A percentile compares a stretch with the other conserved stretches of the same genome.
These are phyloP conservation scores for Malus asiatica DNA, from an alignment of 306 rosid genomes.

Conservation along the genomic window DNA sequence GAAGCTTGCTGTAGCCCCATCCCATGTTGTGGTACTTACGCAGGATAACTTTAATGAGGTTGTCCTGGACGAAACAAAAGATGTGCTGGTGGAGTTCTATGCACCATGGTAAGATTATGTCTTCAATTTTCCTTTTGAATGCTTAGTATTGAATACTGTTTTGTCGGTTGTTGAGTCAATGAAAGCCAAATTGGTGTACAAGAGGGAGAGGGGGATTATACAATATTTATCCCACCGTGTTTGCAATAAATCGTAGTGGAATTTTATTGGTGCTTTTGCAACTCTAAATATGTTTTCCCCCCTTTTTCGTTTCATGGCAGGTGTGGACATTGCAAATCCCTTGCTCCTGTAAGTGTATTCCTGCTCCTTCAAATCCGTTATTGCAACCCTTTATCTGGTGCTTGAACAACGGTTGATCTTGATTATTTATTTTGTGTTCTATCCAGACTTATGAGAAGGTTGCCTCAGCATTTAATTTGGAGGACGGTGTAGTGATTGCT, in stretches of 20 bases:
- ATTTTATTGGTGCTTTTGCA: background rate
- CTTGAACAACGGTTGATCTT: slow-evolving; percentile 10
- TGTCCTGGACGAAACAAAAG: slow-evolving; percentile 70
- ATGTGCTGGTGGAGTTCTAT: slow-evolving; percentile 89
- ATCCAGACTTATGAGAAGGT: slow-evolving; percentile 73
- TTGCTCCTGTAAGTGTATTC: slow-evolving; percentile 71
- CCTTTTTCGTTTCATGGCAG: slow-evolving; percentile 28
- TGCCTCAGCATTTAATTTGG: slow-evolving; percentile 67
- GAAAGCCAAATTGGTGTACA: background rate
- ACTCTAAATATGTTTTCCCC: background rate
- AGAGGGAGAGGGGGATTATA: background rate
- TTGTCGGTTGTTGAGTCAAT: background rate
- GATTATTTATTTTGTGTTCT: slow-evolving; percentile 10
- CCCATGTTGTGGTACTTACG: slow-evolving; percentile 56
- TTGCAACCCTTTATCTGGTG: slow-evolving; percentile 8
- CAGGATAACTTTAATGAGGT: slow-evolving; percentile 54
- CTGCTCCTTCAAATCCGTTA: slow-evolving; percentile 3
- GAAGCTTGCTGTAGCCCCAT: slow-evolving; percentile 63
- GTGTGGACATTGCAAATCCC: slow-evolving; percentile 95
- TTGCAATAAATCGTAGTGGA: background rate
- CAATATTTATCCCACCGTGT: background rate
- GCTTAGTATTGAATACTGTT: background rate
- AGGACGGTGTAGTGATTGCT: slow-evolving; percentile 67
- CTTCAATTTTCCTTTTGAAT: background rate
- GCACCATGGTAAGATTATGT: slow-evolving; percentile 73